A percentile compares a stretch with the other conserved stretches of the same genome.
Evolutionary conservation across 352 stramenopile species (phyloP).

Genomic region (Aphanomyces cochlioides): DNA sequence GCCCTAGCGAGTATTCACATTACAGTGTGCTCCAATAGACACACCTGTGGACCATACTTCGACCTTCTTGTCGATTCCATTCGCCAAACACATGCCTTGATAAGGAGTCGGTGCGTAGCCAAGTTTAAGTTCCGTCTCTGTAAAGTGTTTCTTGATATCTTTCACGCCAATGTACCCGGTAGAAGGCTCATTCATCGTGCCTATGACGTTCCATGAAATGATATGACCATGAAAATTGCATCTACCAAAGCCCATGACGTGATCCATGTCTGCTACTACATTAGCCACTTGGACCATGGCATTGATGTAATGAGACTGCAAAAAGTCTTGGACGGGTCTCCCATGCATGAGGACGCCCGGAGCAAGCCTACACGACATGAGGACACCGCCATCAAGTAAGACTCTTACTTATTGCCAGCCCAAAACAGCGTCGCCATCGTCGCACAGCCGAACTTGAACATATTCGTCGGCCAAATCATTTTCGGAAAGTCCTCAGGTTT

Average conservation of each 20-base stretch:
- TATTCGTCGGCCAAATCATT: slow-evolving; percentile 92
- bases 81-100: slow-evolving; percentile 73
- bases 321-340: slow-evolving; percentile 75
- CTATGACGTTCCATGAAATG: neutral
- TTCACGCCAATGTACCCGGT: slow-evolving; percentile 66
- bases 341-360: slow-evolving; percentile 66
- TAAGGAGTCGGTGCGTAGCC: slow-evolving; percentile 73
- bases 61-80: slow-evolving; percentile 55
- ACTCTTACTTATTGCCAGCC: slow-evolving; percentile 58
- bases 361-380: too few species aligned
- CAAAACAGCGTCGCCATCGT: slow-evolving; percentile 93
- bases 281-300: slow-evolving; percentile 66
- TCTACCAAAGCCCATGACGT: slow-evolving; percentile 80
- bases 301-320: slow-evolving; percentile 85
- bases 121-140: slow-evolving; percentile 61
- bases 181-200: slow-evolving; percentile 89
- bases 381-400: too few species aligned
- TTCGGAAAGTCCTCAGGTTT: slow-evolving; percentile 65
- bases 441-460: slow-evolving; percentile 84
- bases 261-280: slow-evolving; percentile 56
- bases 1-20: too few species aligned
- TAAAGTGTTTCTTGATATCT: slow-evolving; percentile 55
- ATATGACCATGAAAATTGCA: neutral
- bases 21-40: too few species aligned
- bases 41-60: slow-evolving; percentile 65